Conservation (phyloP, 2,329 filamentous ascomycete genomes). For the Stagonosporopsis cucurbitacearum region DNA sequence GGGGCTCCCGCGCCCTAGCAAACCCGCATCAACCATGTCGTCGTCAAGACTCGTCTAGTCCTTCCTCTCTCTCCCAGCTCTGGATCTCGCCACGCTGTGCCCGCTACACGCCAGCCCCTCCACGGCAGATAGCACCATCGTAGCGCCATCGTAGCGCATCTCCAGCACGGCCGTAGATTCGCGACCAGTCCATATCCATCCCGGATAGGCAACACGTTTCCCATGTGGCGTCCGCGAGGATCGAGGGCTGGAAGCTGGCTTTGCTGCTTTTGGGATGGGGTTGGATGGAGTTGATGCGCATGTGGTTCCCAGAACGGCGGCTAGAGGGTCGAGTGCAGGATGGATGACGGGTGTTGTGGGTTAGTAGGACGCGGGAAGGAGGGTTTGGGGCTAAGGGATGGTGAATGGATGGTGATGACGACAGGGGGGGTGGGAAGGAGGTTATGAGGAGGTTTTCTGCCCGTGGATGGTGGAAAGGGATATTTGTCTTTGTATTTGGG, state of each 20-base stretch:
- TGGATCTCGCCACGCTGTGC: background rate
- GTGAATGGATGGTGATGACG: conserved; percentile 6
- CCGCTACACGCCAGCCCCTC: no score
- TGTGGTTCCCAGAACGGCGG: conserved; percentile 5
- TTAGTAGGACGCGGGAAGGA: background rate
- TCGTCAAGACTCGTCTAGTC: background rate
- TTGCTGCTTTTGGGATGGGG: conserved; percentile 2
- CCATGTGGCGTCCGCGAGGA: conserved; percentile 8
- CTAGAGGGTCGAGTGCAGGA: background rate
- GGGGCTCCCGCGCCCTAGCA: background rate
- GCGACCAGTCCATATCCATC: background rate
- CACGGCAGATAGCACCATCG: background rate
- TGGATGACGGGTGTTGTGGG: conserved; percentile 3
- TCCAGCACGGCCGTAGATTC: background rate
- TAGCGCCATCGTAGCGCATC: background rate
- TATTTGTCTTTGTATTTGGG: no score
- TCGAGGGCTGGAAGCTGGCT: conserved; percentile 2
- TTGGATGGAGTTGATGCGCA: conserved; percentile 1
- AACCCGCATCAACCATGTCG: background rate
- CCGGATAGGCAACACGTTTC: background rate
- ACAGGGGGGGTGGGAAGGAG: background rate
- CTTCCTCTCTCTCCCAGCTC: background rate
- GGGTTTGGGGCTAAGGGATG: background rate
- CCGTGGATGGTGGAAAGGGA: background rate
- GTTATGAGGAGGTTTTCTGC: background rate